Evolutionary conservation across 306 rosid genomes (phyloP), one percentile per base, ranked within the genome.

Genomic region (Citrullus mucosospermus): DNA sequence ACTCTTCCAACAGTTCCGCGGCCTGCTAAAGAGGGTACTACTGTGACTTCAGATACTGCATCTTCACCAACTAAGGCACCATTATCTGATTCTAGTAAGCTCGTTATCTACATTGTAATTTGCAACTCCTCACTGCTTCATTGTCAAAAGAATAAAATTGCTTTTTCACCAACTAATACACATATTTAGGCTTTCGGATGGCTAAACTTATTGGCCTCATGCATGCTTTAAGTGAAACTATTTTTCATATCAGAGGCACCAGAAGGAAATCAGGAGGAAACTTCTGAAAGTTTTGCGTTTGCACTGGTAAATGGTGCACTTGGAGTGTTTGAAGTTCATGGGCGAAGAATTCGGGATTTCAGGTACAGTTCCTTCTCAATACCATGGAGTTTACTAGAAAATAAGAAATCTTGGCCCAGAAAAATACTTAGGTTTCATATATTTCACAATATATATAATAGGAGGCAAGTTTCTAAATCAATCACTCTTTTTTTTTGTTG

Each of bases 251-350:
- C 85, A 91, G 97, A 88, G 89, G 83, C 84, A 83, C 68, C 84
- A 62, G 98, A 92, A 81, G 93, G 84, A 83, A 85, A 96, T 80
- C 89, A 89, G 60, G 97, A 91, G 67, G 99, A 95, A 61, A 75
- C 87, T 81, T 88, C 99, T 8, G 98, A 95, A 85, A 95, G 97
- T 84, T 95, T 95, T 88, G 91, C 99, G 44, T 95, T 95, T 88
- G 99, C 99, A 51, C 82, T 95, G 17, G 91, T 81, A 80, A 95
- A 95, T 80, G 99, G 99, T 61, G 99, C 99, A 9, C 97, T 95
- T 78, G 99, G 99, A 76, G 99, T 95, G 82, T 95, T 95, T 86
- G 99, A 95, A 87, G 97, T 95, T 80, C 88, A 91, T 44, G 99
- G 98, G 76, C 84, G 99, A 83, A 89, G 96, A 82, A 90, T 95